A percentile compares a stretch with the other conserved stretches of the same genome.
Conservation (phyloP, 2,329 filamentous ascomycete genomes). For the Grosmannia penicillata region DNA sequence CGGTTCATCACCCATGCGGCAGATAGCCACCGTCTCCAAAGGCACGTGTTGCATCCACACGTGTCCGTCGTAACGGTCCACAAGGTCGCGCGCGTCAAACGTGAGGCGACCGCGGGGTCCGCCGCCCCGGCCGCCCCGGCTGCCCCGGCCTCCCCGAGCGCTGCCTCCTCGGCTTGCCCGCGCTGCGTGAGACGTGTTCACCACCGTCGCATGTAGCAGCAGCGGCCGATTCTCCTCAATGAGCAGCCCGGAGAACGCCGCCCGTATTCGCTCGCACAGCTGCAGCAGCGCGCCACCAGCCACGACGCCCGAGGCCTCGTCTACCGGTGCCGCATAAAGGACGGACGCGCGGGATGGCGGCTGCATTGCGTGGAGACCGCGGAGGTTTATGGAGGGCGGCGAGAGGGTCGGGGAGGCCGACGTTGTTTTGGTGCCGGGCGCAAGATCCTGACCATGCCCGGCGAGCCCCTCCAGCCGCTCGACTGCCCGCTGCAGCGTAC, state of each 20-base stretch:
- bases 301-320: slow-evolving; percentile 41
- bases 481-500: slow-evolving; percentile 25
- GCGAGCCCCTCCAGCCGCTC: slow-evolving; percentile 27
- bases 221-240: slow-evolving; percentile 45
- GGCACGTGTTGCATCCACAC: slow-evolving; percentile 55
- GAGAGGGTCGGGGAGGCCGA: neutral
- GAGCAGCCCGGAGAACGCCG: slow-evolving; percentile 43
- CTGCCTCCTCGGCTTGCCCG: slow-evolving; percentile 8
- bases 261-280: slow-evolving; percentile 43
- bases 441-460: neutral
- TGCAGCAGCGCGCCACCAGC: slow-evolving; percentile 27
- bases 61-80: slow-evolving; percentile 47
- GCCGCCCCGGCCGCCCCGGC: slow-evolving; percentile 11
- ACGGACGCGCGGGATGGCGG: slow-evolving; percentile 35
- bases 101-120: slow-evolving; percentile 20
- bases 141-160: slow-evolving; percentile 1
- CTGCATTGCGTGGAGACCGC: slow-evolving; percentile 49
- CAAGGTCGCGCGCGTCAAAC: slow-evolving; percentile 38
- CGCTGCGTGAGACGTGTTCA: slow-evolving; percentile 71
- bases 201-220: slow-evolving; percentile 67
- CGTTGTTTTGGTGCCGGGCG: neutral
- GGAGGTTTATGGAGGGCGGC: too few relatives aligned
- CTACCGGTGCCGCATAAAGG: slow-evolving; percentile 48
- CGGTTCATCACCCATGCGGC: slow-evolving; percentile 61
- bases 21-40: slow-evolving; percentile 62